These are phyloP conservation scores for Flaveria bidentis DNA, from an alignment of 129 eudicot species.

Conservation along the genomic window DNA sequence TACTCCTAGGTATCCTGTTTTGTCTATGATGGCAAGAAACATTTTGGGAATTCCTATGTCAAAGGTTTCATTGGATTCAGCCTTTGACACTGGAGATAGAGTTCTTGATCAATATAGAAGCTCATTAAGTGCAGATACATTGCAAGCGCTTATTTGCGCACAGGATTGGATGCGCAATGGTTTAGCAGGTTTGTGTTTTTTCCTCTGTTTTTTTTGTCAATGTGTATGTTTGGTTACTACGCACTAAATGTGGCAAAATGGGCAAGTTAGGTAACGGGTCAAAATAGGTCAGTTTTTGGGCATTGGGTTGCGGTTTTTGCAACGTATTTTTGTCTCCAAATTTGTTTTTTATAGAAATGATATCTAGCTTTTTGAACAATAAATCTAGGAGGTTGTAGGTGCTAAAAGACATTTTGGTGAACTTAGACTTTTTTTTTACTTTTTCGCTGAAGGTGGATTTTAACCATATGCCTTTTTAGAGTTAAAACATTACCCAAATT, in stretches of 20 bases:
- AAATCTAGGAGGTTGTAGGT: not conserved
- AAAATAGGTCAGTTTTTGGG: too few relatives aligned
- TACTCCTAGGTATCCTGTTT: slow-evolving; percentile 85
- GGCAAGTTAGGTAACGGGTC: not conserved
- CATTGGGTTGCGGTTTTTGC: not conserved
- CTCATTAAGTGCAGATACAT: slow-evolving; percentile 65
- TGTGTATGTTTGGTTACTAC: not conserved
- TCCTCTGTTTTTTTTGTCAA: not conserved
- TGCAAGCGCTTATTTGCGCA: slow-evolving; percentile 83
- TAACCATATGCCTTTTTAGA: not conserved
- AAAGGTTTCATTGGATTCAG: slow-evolving; percentile 51
- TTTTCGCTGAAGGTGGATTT: not conserved
- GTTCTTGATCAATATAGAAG: slow-evolving; percentile 64
- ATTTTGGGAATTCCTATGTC: slow-evolving; percentile 85
- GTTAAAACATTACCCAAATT: not conserved
- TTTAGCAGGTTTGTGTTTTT: slow-evolving; percentile 50
- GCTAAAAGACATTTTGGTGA: not conserved
- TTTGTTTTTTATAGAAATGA: not conserved
- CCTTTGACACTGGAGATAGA: slow-evolving; percentile 58
- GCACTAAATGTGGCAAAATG: not conserved
- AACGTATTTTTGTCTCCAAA: not conserved
- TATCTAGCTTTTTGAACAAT: not conserved
- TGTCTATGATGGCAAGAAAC: slow-evolving; percentile 90
- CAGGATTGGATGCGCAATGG: slow-evolving; percentile 83
- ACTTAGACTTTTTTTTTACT: not conserved